Percentiles rank a stretch among this genome's conserved stretches.
Evolutionary conservation across 1,139 yeast genomes (phyloP).

Genomic region (Sugiyamaella paludigena): DNA sequence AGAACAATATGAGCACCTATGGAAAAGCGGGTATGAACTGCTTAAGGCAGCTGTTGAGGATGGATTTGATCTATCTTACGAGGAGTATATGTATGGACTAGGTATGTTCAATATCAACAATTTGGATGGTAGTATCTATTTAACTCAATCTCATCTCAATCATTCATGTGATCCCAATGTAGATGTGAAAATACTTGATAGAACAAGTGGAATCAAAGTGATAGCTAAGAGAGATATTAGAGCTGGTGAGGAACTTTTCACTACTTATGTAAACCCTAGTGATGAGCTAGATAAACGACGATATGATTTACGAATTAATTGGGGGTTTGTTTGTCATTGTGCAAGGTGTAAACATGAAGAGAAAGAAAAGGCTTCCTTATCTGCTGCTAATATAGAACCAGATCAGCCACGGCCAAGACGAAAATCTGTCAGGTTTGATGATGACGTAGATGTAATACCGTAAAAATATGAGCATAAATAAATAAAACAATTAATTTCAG

Average conservation of each 20-base stretch:
- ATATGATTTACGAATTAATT: slow-evolving; percentile 66
- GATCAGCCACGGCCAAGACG: slow-evolving; percentile 47
- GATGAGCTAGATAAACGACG: slow-evolving; percentile 64
- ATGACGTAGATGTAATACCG: slow-evolving; percentile 25
- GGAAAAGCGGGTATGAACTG: slow-evolving; percentile 56
- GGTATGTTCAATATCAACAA: slow-evolving; percentile 78
- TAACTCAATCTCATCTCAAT: slow-evolving; percentile 67
- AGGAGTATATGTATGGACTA: slow-evolving; percentile 57
- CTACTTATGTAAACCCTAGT: slow-evolving; percentile 68
- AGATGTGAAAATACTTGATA: slow-evolving; percentile 50
- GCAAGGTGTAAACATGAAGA: slow-evolving; percentile 61
- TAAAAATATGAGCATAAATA: neutral
- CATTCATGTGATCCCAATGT: slow-evolving; percentile 77
- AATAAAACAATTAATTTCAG: neutral
- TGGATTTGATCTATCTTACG: slow-evolving; percentile 43
- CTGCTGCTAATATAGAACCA: slow-evolving; percentile 9
- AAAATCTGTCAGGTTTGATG: slow-evolving; percentile 72
- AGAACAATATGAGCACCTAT: slow-evolving; percentile 58
- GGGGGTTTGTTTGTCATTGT: slow-evolving; percentile 81
- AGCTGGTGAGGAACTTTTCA: slow-evolving; percentile 65
- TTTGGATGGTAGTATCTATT: slow-evolving; percentile 60
- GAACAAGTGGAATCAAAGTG: slow-evolving; percentile 57
- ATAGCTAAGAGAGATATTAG: slow-evolving; percentile 57
- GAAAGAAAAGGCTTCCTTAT: slow-evolving; percentile 25
- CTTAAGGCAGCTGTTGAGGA: slow-evolving; percentile 44